Base-by-base conservation (phyloP, 2,329 filamentous ascomycete species). In the Fusarium circinatum region DNA sequence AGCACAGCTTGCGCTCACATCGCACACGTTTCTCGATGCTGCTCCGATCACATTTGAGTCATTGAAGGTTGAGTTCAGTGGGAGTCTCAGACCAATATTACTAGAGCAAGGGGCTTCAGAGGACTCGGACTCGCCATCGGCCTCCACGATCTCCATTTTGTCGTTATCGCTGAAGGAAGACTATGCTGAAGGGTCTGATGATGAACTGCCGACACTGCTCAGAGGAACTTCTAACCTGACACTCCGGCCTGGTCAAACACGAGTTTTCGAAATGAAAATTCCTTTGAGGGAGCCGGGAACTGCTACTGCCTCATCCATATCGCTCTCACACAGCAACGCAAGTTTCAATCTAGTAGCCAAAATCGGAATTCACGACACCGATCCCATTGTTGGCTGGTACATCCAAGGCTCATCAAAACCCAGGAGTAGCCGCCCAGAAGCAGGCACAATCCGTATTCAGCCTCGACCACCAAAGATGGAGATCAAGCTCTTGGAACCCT, bases 391-490 rank as follows among this genome's bases (percentile, higher is more conserved):
- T 44, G 80, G 86, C 3, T 92, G 90, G 89, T 88, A 87, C 65
- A 81, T 85, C 6, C 80, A 83, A 12, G 81, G 82, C 6, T 82
- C 83, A 20, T 79, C 81, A 1, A 86, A 82, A 59, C 86, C 86
- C 66, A 85, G 83, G 34, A 80, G 89, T 26, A 82, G 86, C 34
- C 85, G 89, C 14, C 74, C 82, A 17, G 85, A 88, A 52, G 83
- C 88, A 14, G 85, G 89, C 39, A 84, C 85, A 5, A 89, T 97
- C 63, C 91, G 90, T 63, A 91, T 99, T 30, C 87, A 95, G 61
- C 96, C 96, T 3, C 93, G 97, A 74, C 96, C 96, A 34, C 96
- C 96, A 1, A 98, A 98, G 82, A 90, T 99, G 85, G 91, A 94
- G 75, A 89, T 99, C 51, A 88, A 85, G 32, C 84, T 94, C 15